Base-by-base conservation (phyloP, 2,329 filamentous ascomycete species). In the Tolypocladium tropicale region DNA sequence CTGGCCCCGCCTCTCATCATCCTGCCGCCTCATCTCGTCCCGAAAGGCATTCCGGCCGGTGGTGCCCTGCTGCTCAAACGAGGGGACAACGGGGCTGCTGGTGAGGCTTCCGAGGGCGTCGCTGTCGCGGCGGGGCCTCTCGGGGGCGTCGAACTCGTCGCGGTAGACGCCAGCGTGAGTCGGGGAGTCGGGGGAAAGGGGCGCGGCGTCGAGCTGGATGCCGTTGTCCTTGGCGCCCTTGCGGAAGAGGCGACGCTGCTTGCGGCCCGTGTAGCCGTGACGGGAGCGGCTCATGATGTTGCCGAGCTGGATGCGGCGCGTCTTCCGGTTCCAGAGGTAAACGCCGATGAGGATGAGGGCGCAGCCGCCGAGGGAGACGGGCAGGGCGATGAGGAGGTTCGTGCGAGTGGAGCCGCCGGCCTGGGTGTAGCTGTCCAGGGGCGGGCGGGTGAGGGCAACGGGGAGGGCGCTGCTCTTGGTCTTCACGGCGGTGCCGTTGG, bases 261-360 rank as follows among this genome's bases (percentile, higher is more conserved):
- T 65, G 56, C 74, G 68, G 57, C 76, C 74, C 12, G 64, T 68
- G 66, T 79, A 79, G 43, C 78, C 75, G 59, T 72, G 63, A 34
- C 73, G 67, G 46, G 61, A 60, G 53, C 77, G 74, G 61, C 75
- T 70, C 73, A 81, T 78, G 68, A 82, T 69, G 62, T 76, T 79
- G 54, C 77, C 79, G 51, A 83, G 63, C 5, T 70, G 68, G 58
- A 83, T 79, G 58, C 66, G 66, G 56, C 80, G 75, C n/a, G 72
- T 68, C 62, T 76, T 73, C 55, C 74, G 72, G 68, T 82, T 80
- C 74, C 76, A 82, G 73, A 85, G 55, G 71, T 78, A 74, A 68
- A 83, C 65, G 68, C 85, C 73, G 70, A 84, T 48, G 62, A 82
- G 57, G 59, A 79, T 70, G 52, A 82, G 58, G 46, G 71, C 52